Conservation (phyloP, 2,329 filamentous ascomycete genomes). For the Trichothecium sympodiale region DNA sequence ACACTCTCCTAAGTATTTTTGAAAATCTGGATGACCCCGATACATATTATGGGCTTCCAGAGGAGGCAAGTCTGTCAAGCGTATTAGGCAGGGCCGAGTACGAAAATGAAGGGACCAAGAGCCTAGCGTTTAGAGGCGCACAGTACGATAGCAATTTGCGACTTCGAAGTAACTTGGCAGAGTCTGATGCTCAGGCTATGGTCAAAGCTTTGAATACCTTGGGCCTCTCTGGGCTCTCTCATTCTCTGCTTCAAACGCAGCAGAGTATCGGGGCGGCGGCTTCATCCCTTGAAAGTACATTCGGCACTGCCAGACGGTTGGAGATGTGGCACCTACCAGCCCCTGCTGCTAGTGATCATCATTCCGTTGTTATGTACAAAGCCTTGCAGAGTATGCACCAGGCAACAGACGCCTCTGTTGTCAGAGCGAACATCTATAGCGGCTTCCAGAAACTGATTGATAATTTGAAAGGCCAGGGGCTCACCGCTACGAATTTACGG, state of each 20-base stretch:
- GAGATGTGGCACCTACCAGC: conserved; percentile 88
- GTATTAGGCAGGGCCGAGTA: conserved; percentile 79
- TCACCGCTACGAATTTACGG: conserved; percentile 41
- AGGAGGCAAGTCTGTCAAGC: conserved; percentile 63
- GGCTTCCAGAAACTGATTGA: conserved; percentile 51
- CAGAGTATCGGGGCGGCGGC: conserved; percentile 46
- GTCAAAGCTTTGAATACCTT: conserved; percentile 69
- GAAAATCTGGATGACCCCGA: conserved; percentile 92
- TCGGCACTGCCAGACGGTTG: conserved; percentile 68
- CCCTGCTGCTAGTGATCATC: conserved; percentile 49
- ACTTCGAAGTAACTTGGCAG: conserved; percentile 40
- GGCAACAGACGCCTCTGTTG: conserved; percentile 42
- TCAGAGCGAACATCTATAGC: conserved; percentile 49
- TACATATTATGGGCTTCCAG: conserved; percentile 83
- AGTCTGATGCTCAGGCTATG: conserved; percentile 55
- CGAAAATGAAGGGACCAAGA: conserved; percentile 78
- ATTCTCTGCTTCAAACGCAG: conserved; percentile 63
- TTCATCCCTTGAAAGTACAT: conserved; percentile 57
- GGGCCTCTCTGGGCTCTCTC: conserved; percentile 76
- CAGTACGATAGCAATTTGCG: conserved; percentile 80
- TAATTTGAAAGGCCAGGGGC: conserved; percentile 35
- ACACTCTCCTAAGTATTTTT: conserved; percentile 72
- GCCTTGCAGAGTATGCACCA: conserved; percentile 70
- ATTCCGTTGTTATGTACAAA: conserved; percentile 64
- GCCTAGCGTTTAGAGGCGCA: conserved; percentile 80